Conservation (phyloP, 179 eudicot genomes). For the Amaranthus tricolor region DNA sequence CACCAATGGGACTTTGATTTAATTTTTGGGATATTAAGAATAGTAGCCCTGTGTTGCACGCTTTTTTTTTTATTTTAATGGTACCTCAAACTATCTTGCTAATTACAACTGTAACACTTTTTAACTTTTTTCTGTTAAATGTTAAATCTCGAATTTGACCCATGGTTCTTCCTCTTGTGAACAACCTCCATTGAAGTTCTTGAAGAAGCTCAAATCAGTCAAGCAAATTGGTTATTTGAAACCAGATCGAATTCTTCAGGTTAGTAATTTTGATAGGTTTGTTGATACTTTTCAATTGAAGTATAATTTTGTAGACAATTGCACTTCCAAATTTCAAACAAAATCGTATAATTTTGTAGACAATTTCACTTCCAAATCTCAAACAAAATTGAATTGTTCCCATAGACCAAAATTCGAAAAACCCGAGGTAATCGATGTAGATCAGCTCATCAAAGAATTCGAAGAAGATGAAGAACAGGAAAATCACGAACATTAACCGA, state of each 20-base stretch:
- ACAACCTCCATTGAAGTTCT: too few species aligned
- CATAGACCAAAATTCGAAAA: conserved; percentile 21
- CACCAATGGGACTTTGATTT: too few species aligned
- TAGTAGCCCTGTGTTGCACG: too few species aligned
- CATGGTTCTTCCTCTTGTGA: too few species aligned
- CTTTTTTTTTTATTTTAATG: too few species aligned
- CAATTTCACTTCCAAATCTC: too few species aligned
- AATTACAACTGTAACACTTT: too few species aligned
- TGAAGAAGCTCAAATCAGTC: conserved; percentile 74
- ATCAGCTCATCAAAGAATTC: conserved; percentile 50
- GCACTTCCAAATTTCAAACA: conserved; percentile 26
- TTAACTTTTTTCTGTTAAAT: too few species aligned
- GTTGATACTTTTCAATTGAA: conserved; percentile 34
- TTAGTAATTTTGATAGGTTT: conserved; percentile 48
- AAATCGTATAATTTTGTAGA: too few species aligned
- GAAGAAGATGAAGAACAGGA: conserved; percentile 45
- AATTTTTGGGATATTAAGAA: too few species aligned
- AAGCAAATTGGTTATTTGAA: conserved; percentile 62
- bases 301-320: conserved; percentile 31
- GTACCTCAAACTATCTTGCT: too few species aligned
- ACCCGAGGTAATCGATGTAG: conserved; percentile 43
- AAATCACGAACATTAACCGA: conserved; percentile 35
- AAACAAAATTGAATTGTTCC: neutral
- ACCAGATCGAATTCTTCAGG: conserved; percentile 61
- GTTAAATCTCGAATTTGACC: too few species aligned